Evolutionary conservation across 2,329 filamentous ascomycete species (phyloP).

Genomic region (Arachnomyces sp.): DNA sequence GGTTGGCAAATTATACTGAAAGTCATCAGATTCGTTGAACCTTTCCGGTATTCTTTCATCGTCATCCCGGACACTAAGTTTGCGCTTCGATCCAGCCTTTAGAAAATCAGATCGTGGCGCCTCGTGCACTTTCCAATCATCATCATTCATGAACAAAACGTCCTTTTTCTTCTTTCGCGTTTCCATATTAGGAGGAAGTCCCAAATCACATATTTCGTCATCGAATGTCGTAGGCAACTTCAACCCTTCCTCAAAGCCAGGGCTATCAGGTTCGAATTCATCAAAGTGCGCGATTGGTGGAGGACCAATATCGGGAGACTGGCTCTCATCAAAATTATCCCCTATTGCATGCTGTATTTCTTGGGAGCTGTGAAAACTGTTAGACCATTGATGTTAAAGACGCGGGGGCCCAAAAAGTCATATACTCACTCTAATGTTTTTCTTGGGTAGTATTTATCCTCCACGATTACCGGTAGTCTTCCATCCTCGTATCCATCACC

Average conservation of each 20-base stretch:
- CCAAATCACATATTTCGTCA: slow-evolving; percentile 27
- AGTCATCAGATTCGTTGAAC: slow-evolving; percentile 27
- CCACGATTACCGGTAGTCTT: slow-evolving; percentile 51
- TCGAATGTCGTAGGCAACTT: slow-evolving; percentile 23
- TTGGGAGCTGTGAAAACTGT: slow-evolving; percentile 21
- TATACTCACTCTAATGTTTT: slow-evolving; percentile 46
- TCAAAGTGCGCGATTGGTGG: slow-evolving; percentile 49
- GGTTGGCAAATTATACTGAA: slow-evolving; percentile 39
- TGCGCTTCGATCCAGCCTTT: slow-evolving; percentile 49
- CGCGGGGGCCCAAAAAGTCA: neutral
- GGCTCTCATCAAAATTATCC: slow-evolving; percentile 16
- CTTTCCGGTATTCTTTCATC: slow-evolving; percentile 26
- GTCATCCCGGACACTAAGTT: slow-evolving; percentile 48
- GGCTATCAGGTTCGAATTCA: slow-evolving; percentile 39
- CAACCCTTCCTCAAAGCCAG: slow-evolving; percentile 16
- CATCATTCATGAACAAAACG: slow-evolving; percentile 38
- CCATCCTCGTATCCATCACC: slow-evolving; percentile 22
- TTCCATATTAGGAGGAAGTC: slow-evolving; percentile 42
- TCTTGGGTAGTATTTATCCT: slow-evolving; percentile 53
- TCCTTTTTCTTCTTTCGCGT: slow-evolving; percentile 47
- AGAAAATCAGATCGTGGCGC: slow-evolving; percentile 14
- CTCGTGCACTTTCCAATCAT: slow-evolving; percentile 8
- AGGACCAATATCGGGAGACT: slow-evolving; percentile 31
- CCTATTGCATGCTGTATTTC: slow-evolving; percentile 27
- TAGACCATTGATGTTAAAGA: slow-evolving; percentile 3